Base-by-base conservation (phyloP, 768 basidiomycete genomes). In the Psilocybe subaeruginosa region DNA sequence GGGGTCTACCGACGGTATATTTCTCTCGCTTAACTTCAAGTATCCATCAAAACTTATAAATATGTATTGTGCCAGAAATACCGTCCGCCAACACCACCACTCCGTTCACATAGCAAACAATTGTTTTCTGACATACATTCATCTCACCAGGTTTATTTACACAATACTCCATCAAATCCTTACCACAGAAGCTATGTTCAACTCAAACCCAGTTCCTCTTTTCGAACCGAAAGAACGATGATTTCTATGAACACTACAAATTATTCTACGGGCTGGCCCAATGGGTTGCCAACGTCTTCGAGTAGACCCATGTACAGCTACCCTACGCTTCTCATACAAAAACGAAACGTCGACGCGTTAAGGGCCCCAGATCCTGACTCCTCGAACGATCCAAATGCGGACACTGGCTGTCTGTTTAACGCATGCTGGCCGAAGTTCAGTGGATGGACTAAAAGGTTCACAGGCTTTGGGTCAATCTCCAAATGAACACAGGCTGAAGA, bases 81-180 rank as follows among this genome's bases (percentile, higher is more conserved):
- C 69, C 80, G 85, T n/a, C 84, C 85, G 47, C 85, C 85, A 4
- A 86, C 85, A 1, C 85, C 85, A 2, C 85, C 85, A 29, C 71
- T 85, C 27, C 78, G 77, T 17, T 70, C 73, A 31, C 73, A 74
- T 48, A 76, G 75, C 65, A 76, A 74, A 68, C 54, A 54, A 33
- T 4, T 19, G 43, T 12, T 51, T 7, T 46, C 62, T 8, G 61
- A 58, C 29, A 58, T 7, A 43, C 56, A 12, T 9, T 54, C 4
- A 31, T 47, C 35, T 54, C 61, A 19, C 17, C 50, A 27, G 11
- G 27, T 54, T 37, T 46, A 8, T 62, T 52, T 19, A 19, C 35
- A n/a, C 48, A 47, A 41, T 48, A 29, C 37, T 16, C 52, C 41
- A 27, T 53, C 48, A 51, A 63, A 48, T 8, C 47, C 16, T 39